These are phyloP conservation scores for Fusarium sp. DNA, from an alignment of 2,329 filamentous ascomycete genomes.

Conservation along the genomic window DNA sequence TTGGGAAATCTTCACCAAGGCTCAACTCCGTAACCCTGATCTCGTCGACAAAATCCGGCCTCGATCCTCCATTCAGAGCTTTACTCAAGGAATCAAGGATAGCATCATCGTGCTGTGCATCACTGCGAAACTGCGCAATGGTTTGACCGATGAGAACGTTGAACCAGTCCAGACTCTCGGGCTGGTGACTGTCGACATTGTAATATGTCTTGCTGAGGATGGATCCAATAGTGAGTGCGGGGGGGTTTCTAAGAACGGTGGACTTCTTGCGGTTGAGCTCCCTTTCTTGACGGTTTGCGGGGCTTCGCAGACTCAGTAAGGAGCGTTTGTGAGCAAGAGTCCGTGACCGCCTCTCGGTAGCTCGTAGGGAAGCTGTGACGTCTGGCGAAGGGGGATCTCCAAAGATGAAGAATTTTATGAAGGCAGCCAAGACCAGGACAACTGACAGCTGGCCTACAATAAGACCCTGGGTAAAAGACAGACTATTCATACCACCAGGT, in stretches of 20 bases:
- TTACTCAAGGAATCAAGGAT: conserved; percentile 88
- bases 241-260: conserved; percentile 77
- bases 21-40: conserved; percentile 95
- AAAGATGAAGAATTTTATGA: conserved; percentile 99
- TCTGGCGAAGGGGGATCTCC: conserved; percentile 90
- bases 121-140: conserved; percentile 92
- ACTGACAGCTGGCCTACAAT: conserved; percentile 94
- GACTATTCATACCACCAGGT: conserved; percentile 57
- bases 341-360: conserved; percentile 77
- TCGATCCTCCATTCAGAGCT: conserved; percentile 84
- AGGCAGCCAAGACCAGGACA: conserved; percentile 88
- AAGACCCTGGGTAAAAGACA: conserved; percentile 94
- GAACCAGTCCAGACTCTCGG: conserved; percentile 98
- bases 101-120: conserved; percentile 90
- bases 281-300: conserved; percentile 55
- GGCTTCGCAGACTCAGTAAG: conserved; percentile 70
- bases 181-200: conserved; percentile 93
- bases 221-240: conserved; percentile 87
- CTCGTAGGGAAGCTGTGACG: conserved; percentile 79
- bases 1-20: conserved; percentile 96
- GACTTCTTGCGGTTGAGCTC: conserved; percentile 73
- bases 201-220: conserved; percentile 98
- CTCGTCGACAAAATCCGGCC: conserved; percentile 92
- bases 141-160: conserved; percentile 97
- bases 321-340: conserved; percentile 82